Evolutionary conservation across 176 grass and related monocot genomes (phyloP), one percentile per base, ranked within the genome.

Genomic region (Ensete glaucum): DNA sequence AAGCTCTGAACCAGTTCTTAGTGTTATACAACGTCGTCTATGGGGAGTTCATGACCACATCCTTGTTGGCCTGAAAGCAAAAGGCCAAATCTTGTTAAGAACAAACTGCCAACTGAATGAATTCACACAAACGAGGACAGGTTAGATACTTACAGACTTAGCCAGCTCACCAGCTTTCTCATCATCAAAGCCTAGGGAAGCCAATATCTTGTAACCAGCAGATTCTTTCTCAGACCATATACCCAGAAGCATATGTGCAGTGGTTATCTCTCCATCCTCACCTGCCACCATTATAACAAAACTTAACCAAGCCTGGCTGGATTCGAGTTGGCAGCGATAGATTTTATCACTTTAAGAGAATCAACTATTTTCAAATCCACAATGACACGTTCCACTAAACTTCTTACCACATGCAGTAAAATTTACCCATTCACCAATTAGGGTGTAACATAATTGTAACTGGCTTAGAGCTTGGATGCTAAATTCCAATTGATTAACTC

Each of bases 221-320:
- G 89, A 88, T 68, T 90, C 83, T 83, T 86, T 92, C 78, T 92
- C 79, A 53, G 87, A 92, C 93, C 89, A 96, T 92, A 92, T 92
- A 54, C 85, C 89, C 73, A 96, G 72, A 24, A 92, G 77, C 69
- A 96, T 79, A 83, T 92, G 87, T 49, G 82, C 85, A 19, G 84
- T 83, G 2, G 89, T 92, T 88, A 96, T 85, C 75, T 96, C 93
- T 79, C 89, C 89, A 15, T 88, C 81, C 23, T 81, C 83, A 67
- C 84, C 89, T 96, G 54, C 54, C 19, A 57, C 54, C 34, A 57
- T 57, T 17, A 13, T 57, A 57, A 57, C 54, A 57, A 13, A 4
- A 57, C 3, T 57, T 15, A 57, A 19, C 17, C 54, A 3, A 57
- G 3, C 54, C 17, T 57, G 34, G 34, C 54, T 17, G 3, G 14